Percentiles rank a stretch among this genome's conserved stretches.
phyloP scores from a whole-genome alignment of 768 basidiomycete species.

The Leccinum obscurum region DNA sequence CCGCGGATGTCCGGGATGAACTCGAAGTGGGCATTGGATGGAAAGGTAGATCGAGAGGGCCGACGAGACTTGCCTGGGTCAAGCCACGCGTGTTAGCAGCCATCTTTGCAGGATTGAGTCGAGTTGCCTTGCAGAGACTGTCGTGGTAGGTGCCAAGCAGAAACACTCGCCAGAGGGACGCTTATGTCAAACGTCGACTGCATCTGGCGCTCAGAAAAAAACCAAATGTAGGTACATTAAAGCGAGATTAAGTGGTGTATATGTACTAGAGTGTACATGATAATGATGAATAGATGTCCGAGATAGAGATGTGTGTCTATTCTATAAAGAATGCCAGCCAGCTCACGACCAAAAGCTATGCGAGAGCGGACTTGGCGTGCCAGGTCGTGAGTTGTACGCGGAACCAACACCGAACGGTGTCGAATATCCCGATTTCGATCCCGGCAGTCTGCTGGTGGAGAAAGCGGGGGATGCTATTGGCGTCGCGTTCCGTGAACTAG shows the following conservation, averaged over 20 bases:
- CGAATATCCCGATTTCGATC: conserved; percentile 57
- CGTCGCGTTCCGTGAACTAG: conserved; percentile 66
- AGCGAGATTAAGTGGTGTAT: conserved; percentile 1
- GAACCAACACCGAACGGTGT: conserved; percentile 51
- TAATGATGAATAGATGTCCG: background rate
- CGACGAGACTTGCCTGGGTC: conserved; percentile 66
- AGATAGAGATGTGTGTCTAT: conserved; percentile 14
- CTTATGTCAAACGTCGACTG: conserved; percentile 5
- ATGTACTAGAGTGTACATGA: conserved; percentile 17
- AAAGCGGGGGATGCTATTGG: conserved; percentile 56
- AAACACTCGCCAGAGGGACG: background rate
- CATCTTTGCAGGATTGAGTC: conserved; percentile 46
- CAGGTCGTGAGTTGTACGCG: conserved; percentile 55
- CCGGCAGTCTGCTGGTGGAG: conserved; percentile 38
- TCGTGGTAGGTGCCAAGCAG: background rate
- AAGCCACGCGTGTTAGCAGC: conserved; percentile 90
- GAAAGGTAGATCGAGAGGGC: conserved; percentile 1
- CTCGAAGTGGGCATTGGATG: conserved; percentile 40
- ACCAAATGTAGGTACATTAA: conserved; percentile 16
- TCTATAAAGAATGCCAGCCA: conserved; percentile 10
- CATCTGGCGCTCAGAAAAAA: background rate
- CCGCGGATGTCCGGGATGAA: conserved; percentile 99
- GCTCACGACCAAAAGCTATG: conserved; percentile 37
- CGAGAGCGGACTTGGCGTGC: conserved; percentile 60
- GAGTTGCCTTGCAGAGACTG: background rate